Percentiles rank a stretch among this genome's conserved stretches.
phyloP scores from a whole-genome alignment of 192 early-diverging fungal genomes.

The Hyaloraphidium curvatum region DNA sequence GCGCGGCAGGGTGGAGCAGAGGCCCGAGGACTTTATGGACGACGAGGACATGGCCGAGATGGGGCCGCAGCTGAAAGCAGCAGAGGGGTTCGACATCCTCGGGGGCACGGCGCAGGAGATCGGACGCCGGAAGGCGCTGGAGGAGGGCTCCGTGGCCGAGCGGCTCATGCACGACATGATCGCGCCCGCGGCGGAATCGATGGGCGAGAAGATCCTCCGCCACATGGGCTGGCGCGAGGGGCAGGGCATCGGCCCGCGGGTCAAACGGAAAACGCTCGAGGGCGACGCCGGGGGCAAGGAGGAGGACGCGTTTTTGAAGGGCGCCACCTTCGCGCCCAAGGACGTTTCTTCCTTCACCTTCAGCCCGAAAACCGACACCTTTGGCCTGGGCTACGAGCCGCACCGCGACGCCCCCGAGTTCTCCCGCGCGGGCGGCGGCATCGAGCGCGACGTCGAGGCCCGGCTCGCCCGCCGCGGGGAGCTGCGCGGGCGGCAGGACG shows the following conservation, averaged over 20 bases:
- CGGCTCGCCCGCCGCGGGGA: too few relatives aligned
- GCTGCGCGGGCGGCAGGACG: neutral
- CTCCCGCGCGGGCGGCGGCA: slow-evolving; percentile 4
- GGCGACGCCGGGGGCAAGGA: slow-evolving; percentile 9
- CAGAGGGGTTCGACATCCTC: slow-evolving; percentile 45
- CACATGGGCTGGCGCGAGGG: slow-evolving; percentile 80
- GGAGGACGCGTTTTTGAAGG: slow-evolving; percentile 27
- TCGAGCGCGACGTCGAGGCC: slow-evolving; percentile 2
- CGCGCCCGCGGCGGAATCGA: slow-evolving; percentile 36
- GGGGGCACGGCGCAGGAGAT: slow-evolving; percentile 43
- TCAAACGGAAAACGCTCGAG: slow-evolving; percentile 19
- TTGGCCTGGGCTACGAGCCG: slow-evolving; percentile 54
- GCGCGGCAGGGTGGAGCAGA: slow-evolving; percentile 22
- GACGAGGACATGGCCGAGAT: slow-evolving; percentile 67
- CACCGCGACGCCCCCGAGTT: slow-evolving; percentile 45
- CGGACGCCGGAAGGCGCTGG: slow-evolving; percentile 14
- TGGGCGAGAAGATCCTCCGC: slow-evolving; percentile 44
- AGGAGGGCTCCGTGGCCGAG: slow-evolving; percentile 15
- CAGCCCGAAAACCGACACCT: slow-evolving; percentile 28
- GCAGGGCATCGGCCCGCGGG: slow-evolving; percentile 60
- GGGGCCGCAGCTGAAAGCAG: slow-evolving; percentile 24
- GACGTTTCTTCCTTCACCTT: slow-evolving; percentile 31
- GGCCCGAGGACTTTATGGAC: slow-evolving; percentile 90
- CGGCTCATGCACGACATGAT: slow-evolving; percentile 15
- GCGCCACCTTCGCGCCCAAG: slow-evolving; percentile 42